Conservation (phyloP, 257 asterid species). For the Solanum corneliomulleri region DNA sequence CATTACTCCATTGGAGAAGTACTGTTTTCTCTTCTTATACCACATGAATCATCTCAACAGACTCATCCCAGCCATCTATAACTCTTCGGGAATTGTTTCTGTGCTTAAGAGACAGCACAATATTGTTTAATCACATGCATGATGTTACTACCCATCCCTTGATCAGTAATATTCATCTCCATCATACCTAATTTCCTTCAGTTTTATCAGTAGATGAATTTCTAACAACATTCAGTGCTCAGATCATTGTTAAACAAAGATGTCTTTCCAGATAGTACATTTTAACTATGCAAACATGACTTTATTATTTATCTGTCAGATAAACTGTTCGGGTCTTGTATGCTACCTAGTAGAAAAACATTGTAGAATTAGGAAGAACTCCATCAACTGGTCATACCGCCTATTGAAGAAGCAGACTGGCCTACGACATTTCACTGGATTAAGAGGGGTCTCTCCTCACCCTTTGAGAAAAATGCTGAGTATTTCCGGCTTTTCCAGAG, state of each 20-base stretch:
- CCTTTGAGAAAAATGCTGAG: neutral
- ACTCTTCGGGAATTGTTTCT: neutral
- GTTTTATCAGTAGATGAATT: neutral
- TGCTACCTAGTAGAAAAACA: neutral
- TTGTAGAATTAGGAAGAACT: neutral
- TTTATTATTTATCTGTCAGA: neutral
- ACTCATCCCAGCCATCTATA: neutral
- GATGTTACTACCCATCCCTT: neutral
- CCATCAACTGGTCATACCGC: neutral
- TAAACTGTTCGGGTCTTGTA: neutral
- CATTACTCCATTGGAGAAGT: neutral
- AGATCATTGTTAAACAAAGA: neutral
- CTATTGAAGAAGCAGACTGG: neutral
- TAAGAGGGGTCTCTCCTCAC: neutral
- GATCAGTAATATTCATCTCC: neutral
- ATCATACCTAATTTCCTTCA: neutral
- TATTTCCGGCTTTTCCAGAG: neutral
- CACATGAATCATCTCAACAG: neutral
- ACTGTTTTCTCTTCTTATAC: neutral
- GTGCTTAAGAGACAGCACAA: neutral
- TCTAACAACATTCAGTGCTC: neutral
- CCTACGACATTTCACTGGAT: neutral
- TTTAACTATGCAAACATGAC: neutral
- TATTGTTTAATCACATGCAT: neutral
- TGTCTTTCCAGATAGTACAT: neutral